phyloP scores from a whole-genome alignment of 345 rosid genomes.

The Lumnitzera littorea region DNA sequence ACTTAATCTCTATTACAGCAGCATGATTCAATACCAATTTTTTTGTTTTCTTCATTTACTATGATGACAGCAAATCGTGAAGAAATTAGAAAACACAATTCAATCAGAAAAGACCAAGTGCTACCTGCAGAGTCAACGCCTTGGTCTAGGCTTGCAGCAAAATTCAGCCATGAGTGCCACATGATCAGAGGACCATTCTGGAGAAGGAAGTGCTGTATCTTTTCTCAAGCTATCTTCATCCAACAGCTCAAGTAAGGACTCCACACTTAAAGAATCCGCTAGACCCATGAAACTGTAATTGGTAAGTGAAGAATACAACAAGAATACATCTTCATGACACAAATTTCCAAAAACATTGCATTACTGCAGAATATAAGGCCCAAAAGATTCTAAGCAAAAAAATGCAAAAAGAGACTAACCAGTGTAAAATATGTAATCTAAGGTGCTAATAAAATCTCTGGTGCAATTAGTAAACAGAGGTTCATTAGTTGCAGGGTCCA shows the following conservation, averaged over 20 bases:
- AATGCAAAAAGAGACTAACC: constrained; percentile 28
- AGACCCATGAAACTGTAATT: constrained; percentile 12
- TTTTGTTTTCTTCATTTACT: no score
- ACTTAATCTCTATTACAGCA: no score
- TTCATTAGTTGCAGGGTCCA: constrained; percentile 83
- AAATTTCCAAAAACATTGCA: neutral
- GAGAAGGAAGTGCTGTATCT: constrained; percentile 99
- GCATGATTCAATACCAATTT: no score
- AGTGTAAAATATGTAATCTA: constrained; percentile 93
- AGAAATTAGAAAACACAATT: no score
- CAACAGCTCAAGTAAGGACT: constrained; percentile 92
- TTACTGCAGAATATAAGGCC: neutral
- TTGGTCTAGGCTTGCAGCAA: constrained; percentile 81
- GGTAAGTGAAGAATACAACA: neutral
- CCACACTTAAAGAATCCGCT: constrained; percentile 91
- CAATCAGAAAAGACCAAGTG: constrained; percentile 4
- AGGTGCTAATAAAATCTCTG: constrained; percentile 85
- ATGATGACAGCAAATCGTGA: no score
- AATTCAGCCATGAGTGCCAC: constrained; percentile 93
- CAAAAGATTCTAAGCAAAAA: neutral
- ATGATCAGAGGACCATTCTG: constrained; percentile 99
- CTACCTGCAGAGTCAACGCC: constrained; percentile 59
- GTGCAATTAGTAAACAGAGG: constrained; percentile 96
- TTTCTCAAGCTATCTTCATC: constrained; percentile 97
- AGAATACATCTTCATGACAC: no score